Evolutionary conservation across 2,329 filamentous ascomycete species (phyloP).

Genomic region (Trichoderma citrinoviride): DNA sequence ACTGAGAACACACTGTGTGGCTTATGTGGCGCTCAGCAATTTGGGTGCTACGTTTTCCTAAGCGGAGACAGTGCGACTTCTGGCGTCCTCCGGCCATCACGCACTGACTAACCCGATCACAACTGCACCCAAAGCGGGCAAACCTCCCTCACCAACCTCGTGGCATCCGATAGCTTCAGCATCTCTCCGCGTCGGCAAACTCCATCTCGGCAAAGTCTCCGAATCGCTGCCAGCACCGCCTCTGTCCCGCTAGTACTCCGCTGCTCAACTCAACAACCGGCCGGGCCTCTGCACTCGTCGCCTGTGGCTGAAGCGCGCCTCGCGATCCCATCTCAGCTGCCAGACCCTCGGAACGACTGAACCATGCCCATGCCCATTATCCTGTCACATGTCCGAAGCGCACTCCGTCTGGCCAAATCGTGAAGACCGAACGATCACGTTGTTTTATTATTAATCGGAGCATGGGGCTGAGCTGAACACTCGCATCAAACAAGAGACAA

Average conservation of each 20-base stretch:
- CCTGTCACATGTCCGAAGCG: slow-evolving; percentile 32
- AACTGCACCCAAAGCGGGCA: slow-evolving; percentile 18
- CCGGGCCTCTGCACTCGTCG: neutral
- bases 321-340: slow-evolving; percentile 7
- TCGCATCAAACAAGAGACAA: slow-evolving; percentile 16
- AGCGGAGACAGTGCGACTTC: slow-evolving; percentile 16
- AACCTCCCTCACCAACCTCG: neutral
- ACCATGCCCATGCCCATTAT: slow-evolving; percentile 33
- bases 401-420: slow-evolving; percentile 34
- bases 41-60: rapidly evolving
- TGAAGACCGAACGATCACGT: slow-evolving; percentile 25
- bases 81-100: neutral
- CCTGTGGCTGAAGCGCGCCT: slow-evolving; percentile 18
- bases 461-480: slow-evolving; percentile 30
- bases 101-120: slow-evolving; percentile 10
- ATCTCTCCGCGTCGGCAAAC: slow-evolving; percentile 12
- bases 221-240: slow-evolving; percentile 1
- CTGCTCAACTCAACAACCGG: neutral
- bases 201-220: neutral
- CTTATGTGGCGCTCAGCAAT: neutral
- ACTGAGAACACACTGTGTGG: neutral
- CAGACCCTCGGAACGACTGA: slow-evolving; percentile 22
- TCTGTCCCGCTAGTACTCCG: neutral
- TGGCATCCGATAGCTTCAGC: slow-evolving; percentile 12
- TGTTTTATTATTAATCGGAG: slow-evolving; percentile 25